Evolutionary conservation across 164 flowering plant species (phyloP).

Genomic region (Saururus chinensis): DNA sequence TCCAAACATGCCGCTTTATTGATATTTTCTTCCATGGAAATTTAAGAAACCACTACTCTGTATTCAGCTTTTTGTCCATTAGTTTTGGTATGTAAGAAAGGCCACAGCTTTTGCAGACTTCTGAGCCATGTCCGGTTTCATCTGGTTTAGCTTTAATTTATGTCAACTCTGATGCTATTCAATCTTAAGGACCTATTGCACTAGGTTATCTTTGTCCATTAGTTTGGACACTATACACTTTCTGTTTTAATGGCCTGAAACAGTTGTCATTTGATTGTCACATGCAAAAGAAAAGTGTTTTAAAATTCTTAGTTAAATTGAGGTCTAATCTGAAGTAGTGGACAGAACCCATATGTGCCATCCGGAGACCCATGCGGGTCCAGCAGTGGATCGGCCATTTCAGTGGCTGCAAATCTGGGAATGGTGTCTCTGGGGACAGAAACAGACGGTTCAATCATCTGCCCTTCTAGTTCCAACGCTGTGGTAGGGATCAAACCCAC

Average conservation of each 20-base stretch:
- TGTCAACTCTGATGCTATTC: background rate
- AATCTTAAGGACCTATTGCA: background rate
- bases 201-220: background rate
- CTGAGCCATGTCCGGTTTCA: no score
- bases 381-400: slow-evolving; percentile 31
- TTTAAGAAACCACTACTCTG: no score
- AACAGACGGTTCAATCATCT: slow-evolving; percentile 30
- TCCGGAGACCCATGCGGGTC: slow-evolving; percentile 22
- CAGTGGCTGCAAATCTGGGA: slow-evolving; percentile 31
- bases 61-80: no score
- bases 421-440: slow-evolving; percentile 29
- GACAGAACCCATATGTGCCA: slow-evolving; percentile 27
- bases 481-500: slow-evolving; percentile 41
- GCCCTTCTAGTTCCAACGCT: slow-evolving; percentile 16
- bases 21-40: background rate
- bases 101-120: no score
- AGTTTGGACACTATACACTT: background rate
- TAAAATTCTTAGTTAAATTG: no score
- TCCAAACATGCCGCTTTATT: no score
- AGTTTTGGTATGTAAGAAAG: no score
- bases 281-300: no score
- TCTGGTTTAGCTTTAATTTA: no score
- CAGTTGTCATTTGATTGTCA: background rate
- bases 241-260: no score
- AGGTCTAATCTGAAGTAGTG: background rate